Percentiles rank a stretch among this genome's conserved stretches.
Conservation (phyloP, 139 green algal species). For the Volvox africanus region DNA sequence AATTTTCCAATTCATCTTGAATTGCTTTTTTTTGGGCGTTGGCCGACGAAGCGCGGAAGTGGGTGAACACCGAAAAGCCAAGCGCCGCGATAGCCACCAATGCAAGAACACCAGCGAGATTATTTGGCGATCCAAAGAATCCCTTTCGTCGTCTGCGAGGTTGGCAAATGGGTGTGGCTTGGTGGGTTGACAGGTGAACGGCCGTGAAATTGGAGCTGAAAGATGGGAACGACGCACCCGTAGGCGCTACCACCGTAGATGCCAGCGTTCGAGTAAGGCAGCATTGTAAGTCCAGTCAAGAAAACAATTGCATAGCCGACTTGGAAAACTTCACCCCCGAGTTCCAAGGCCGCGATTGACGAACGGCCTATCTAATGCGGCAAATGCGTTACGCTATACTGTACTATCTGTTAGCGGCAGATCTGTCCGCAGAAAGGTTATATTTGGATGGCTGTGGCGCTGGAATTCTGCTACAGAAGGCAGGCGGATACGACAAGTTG, state of each 20-base stretch:
- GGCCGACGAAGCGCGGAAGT: neutral
- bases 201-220: neutral
- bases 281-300: neutral
- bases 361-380: neutral
- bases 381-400: neutral
- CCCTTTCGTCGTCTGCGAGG: slow-evolving; percentile 6
- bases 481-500: neutral
- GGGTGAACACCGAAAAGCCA: slow-evolving; percentile 12
- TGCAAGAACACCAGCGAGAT: neutral
- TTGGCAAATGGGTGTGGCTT: neutral
- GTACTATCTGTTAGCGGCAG: neutral
- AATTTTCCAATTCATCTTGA: neutral
- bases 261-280: slow-evolving; percentile 13
- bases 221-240: slow-evolving; percentile 16
- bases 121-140: neutral
- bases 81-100: neutral
- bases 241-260: slow-evolving; percentile 5
- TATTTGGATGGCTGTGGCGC: neutral
- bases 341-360: neutral
- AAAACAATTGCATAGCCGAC: neutral
- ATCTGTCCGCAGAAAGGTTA: neutral
- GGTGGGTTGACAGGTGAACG: neutral
- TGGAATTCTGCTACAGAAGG: neutral
- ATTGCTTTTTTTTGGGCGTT: neutral
- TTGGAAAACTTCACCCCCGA: neutral